A percentile compares a stretch with the other conserved stretches of the same genome.
These are phyloP conservation scores for Litchi chinensis DNA, from an alignment of 345 rosid species.

Conservation along the genomic window DNA sequence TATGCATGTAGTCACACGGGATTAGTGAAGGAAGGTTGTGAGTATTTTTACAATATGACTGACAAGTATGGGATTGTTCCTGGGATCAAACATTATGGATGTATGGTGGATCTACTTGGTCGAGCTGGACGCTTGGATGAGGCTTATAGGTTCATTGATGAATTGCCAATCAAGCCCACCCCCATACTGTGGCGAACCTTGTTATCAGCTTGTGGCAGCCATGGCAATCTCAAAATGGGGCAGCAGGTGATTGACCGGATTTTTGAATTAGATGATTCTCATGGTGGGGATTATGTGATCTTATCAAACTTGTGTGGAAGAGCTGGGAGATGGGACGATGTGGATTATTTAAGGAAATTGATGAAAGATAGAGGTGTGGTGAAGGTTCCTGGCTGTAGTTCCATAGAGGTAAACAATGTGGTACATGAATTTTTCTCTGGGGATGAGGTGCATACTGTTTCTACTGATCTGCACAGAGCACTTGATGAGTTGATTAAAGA, in stretches of 20 bases:
- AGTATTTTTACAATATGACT: conserved; percentile 57
- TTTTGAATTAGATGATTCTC: conserved; percentile 65
- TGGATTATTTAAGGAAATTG: conserved; percentile 53
- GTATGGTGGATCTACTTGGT: conserved; percentile 87
- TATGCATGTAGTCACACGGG: conserved; percentile 91
- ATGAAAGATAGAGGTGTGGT: conserved; percentile 61
- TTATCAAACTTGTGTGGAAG: conserved; percentile 76
- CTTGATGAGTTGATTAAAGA: conserved; percentile 66
- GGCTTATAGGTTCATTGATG: conserved; percentile 63
- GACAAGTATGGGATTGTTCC: conserved; percentile 51
- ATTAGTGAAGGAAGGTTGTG: conserved; percentile 60
- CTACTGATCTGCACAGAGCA: conserved; percentile 49
- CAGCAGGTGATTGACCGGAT: conserved; percentile 55
- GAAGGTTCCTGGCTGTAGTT: conserved; percentile 86
- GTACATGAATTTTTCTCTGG: conserved; percentile 85
- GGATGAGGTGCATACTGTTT: conserved; percentile 58
- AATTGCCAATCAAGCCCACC: conserved; percentile 58
- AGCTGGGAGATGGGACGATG: conserved; percentile 72
- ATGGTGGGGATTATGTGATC: conserved; percentile 83
- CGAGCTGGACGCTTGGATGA: conserved; percentile 70
- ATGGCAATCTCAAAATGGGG: conserved; percentile 54
- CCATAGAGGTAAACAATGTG: conserved; percentile 70
- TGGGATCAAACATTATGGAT: conserved; percentile 76
- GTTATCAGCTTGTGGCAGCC: conserved; percentile 76
- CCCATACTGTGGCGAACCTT: conserved; percentile 79